Percentiles rank a stretch among this genome's conserved stretches.
Evolutionary conservation across 345 rosid genomes (phyloP).

Genomic region (Schrenkiella parvula): DNA sequence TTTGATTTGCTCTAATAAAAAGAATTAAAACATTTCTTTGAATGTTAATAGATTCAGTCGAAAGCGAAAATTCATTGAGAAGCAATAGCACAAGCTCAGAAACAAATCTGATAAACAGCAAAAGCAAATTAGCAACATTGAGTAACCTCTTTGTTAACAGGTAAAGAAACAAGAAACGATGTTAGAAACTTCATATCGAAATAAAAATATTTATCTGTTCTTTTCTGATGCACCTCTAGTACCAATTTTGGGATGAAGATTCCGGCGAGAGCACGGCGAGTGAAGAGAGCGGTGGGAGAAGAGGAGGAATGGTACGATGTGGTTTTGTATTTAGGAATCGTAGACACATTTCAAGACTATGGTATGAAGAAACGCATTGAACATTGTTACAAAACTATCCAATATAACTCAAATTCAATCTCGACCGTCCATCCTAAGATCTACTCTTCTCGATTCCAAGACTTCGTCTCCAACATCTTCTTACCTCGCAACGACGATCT

Average conservation of each 20-base stretch:
- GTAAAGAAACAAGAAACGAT: slow-evolving; percentile 19
- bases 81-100: neutral
- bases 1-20: neutral
- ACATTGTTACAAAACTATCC: slow-evolving; percentile 50
- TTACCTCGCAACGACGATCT: slow-evolving; percentile 5
- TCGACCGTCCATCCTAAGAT: slow-evolving; percentile 48
- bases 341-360: slow-evolving; percentile 47
- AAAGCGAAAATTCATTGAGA: slow-evolving; percentile 6
- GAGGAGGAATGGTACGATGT: slow-evolving; percentile 37
- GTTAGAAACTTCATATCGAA: neutral
- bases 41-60: slow-evolving; percentile 10
- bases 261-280: slow-evolving; percentile 42
- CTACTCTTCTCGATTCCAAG: slow-evolving; percentile 49
- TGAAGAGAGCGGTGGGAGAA: neutral
- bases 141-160: slow-evolving; percentile 11
- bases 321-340: slow-evolving; percentile 35
- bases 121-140: slow-evolving; percentile 5
- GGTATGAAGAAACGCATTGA: slow-evolving; percentile 44
- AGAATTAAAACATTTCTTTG: neutral
- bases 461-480: slow-evolving; percentile 42
- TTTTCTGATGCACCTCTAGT: slow-evolving; percentile 7
- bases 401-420: slow-evolving; percentile 41
- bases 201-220: neutral
- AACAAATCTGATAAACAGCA: neutral
- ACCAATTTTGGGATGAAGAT: slow-evolving; percentile 35